Conservation (phyloP, 202 grass and related monocot species). For the Setaria italica region DNA sequence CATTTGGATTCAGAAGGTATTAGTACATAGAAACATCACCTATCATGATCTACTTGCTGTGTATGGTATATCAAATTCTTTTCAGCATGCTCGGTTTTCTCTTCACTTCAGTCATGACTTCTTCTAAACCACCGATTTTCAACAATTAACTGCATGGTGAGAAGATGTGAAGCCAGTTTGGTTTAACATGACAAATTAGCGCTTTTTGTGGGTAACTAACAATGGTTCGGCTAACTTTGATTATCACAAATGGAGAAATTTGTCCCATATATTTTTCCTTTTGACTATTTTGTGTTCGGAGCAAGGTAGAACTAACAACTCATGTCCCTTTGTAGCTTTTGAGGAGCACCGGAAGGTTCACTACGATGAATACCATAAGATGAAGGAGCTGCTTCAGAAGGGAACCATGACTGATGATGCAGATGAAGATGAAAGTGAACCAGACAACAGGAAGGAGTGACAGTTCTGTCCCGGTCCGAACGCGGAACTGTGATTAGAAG, state of each 20-base stretch:
- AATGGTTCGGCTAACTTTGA: not conserved
- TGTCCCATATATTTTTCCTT: not conserved
- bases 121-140: not conserved
- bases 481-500: not conserved
- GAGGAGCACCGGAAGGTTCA: constrained; percentile 54
- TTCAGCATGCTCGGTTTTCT: not conserved
- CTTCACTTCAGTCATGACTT: not conserved
- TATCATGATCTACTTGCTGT: constrained; percentile 12
- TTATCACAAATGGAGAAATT: constrained; percentile 9
- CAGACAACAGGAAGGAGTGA: not conserved
- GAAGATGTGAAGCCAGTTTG: not conserved
- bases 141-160: constrained; percentile 4
- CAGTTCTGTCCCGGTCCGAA: not conserved
- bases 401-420: constrained; percentile 35
- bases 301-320: constrained; percentile 4
- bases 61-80: not conserved
- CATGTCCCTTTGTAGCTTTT: constrained; percentile 38
- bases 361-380: constrained; percentile 54
- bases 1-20: constrained; percentile 28
- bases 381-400: constrained; percentile 50
- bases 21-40: not conserved
- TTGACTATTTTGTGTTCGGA: not conserved
- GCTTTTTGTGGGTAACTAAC: not conserved
- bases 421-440: constrained; percentile 33
- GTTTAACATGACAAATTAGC: not conserved